Base-by-base conservation (phyloP, 176 grass and related monocot genomes). In the Paspalum vaginatum region DNA sequence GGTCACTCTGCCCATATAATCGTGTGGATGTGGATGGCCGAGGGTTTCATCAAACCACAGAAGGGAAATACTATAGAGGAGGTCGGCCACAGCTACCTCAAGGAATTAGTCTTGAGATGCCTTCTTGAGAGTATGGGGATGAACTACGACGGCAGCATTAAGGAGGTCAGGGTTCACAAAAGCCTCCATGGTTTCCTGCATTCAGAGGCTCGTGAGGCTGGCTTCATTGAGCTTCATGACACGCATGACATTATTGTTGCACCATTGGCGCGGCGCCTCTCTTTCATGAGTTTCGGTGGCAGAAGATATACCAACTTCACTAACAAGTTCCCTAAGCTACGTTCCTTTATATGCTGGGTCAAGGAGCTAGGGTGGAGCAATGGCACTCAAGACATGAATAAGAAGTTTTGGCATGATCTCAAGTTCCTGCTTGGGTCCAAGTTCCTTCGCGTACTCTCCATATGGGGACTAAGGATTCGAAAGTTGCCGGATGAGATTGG, bases 381-480 rank as follows among this genome's bases (percentile, higher is more conserved):
- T 21, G 6, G 8, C 21, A 59, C 2, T 9, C 6, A 2, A 6
- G 54, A 6, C 1, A 18, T 8, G 11, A 21, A 22, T 8, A 57
- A 55, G 16, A 57, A 57, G 18, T 8, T 7, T 11, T 10, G 9
- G 8, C 56, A 24, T 59, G 56, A 59, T 25, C 12, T 81, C 2
- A 72, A 81, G 79, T 81, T 81, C 49, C 25, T 81, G 25, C 6
- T 9, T 20, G 68, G 66, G 16, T 81, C 72, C 8, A 84, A 77
- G 42, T 84, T 67, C 20, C 58, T 84, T 14, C 71, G 60, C 0
- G 72, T 84, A 15, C 11, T 68, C 41, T 44, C 38, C 16, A 12
- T 84, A n/a, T n/a, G n/a, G 48, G 61, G 41, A n/a, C n/a, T n/a
- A n/a, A n/a, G n/a, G n/a, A n/a, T n/a, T n/a, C n/a, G n/a, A n/a